These are phyloP conservation scores for Colletotrichum noveboracense DNA, from an alignment of 2,329 filamentous ascomycete species.

Conservation along the genomic window DNA sequence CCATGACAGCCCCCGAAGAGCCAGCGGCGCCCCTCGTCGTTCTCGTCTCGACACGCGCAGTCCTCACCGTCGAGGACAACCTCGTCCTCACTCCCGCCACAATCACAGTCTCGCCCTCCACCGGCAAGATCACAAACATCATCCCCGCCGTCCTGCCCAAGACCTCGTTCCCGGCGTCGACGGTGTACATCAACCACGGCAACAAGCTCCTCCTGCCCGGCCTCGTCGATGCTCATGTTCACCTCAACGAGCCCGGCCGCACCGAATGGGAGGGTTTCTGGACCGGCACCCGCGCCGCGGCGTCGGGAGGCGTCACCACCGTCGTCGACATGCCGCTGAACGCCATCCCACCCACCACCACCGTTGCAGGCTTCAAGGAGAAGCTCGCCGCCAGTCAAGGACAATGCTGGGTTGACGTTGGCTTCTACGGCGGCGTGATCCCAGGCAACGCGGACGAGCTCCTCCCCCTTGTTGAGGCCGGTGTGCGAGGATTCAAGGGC, in stretches of 20 bases:
- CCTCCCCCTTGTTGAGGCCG: slow-evolving; percentile 79
- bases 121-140: slow-evolving; percentile 85
- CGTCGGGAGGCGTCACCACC: slow-evolving; percentile 94
- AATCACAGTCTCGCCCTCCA: slow-evolving; percentile 75
- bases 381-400: slow-evolving; percentile 85
- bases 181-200: slow-evolving; percentile 82
- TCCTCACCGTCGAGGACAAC: slow-evolving; percentile 73
- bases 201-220: slow-evolving; percentile 87
- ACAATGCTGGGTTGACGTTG: slow-evolving; percentile 98
- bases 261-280: slow-evolving; percentile 99
- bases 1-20: slow-evolving; percentile 36
- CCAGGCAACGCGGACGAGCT: slow-evolving; percentile 86
- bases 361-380: slow-evolving; percentile 78
- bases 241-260: slow-evolving; percentile 94
- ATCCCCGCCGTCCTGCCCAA: slow-evolving; percentile 75
- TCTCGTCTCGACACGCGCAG: slow-evolving; percentile 81
- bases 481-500: slow-evolving; percentile 95
- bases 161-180: slow-evolving; percentile 74
- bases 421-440: slow-evolving; percentile 94
- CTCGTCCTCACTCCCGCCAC: slow-evolving; percentile 79
- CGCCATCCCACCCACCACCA: slow-evolving; percentile 95
- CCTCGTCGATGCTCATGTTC: slow-evolving; percentile 94
- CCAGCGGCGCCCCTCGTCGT: slow-evolving; percentile 63
- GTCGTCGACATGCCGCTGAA: slow-evolving; percentile 98
- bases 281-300: slow-evolving; percentile 91